Conservation (phyloP, 495 filamentous ascomycete genomes). For the Penicillium egyptiacum region DNA sequence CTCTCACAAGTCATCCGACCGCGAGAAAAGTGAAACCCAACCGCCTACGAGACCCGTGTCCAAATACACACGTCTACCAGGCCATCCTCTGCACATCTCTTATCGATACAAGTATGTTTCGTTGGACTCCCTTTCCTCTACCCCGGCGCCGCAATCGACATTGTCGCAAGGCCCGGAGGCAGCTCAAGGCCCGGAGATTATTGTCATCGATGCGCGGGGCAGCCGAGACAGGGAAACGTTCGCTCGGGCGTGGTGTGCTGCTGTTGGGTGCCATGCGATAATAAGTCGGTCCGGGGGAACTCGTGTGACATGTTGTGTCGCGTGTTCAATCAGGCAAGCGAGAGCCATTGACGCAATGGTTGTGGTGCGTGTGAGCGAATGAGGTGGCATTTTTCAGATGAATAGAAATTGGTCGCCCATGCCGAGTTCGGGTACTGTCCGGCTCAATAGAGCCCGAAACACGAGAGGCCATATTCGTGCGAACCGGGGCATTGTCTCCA, state of each 20-base stretch:
- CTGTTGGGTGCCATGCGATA: conserved; percentile 66
- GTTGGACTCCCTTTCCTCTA: conserved; percentile 50
- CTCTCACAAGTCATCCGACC: conserved; percentile 12
- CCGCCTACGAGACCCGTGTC: conserved; percentile 32
- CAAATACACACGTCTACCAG: conserved; percentile 38
- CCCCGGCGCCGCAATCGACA: conserved; percentile 11
- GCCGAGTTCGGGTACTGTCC: not conserved
- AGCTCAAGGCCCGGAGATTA: conserved; percentile 37
- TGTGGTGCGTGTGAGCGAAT: conserved; percentile 58
- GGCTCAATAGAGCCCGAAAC: not conserved
- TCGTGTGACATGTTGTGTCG: conserved; percentile 65
- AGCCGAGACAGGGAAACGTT: conserved; percentile 61
- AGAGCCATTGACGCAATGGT: conserved; percentile 64
- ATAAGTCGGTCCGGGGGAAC: conserved; percentile 63
- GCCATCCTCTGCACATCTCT: conserved; percentile 65
- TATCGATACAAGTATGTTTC: conserved; percentile 58
- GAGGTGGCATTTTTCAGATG: not conserved
- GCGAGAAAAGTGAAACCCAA: conserved; percentile 20
- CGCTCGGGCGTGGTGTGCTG: conserved; percentile 66
- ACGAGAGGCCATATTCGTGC: conserved; percentile 1
- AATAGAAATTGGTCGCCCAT: not conserved
- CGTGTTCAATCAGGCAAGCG: conserved; percentile 69
- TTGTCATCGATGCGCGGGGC: conserved; percentile 52
- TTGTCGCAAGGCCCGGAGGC: conserved; percentile 4
- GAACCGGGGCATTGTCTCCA: not conserved